These are phyloP conservation scores for Heimioporus retisporus DNA, from an alignment of 1,284 basidiomycete species.

Conservation along the genomic window DNA sequence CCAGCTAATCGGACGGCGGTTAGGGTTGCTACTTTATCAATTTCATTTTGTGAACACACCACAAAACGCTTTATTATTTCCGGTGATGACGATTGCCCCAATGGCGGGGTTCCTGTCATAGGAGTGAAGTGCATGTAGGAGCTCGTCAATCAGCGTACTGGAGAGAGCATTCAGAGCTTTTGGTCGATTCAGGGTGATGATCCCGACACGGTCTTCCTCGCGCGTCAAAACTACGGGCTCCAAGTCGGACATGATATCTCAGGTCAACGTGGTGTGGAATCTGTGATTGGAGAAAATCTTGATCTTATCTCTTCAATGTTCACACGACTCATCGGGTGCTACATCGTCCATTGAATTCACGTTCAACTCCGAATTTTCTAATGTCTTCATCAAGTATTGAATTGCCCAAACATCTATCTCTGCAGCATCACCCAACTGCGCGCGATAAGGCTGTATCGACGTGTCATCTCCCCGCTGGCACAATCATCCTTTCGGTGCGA, in stretches of 20 bases:
- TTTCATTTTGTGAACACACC: constrained; percentile 24
- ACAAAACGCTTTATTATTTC: constrained; percentile 69
- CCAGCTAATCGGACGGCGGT: constrained; percentile 39
- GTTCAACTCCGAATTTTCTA: not conserved
- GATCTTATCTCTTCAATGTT: too few relatives aligned
- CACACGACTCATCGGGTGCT: too few relatives aligned
- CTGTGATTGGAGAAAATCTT: too few relatives aligned
- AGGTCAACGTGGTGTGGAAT: too few relatives aligned
- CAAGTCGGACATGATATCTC: too few relatives aligned
- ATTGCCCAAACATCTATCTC: constrained; percentile 33
- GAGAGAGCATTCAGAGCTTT: constrained; percentile 75
- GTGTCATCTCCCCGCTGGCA: constrained; percentile 51
- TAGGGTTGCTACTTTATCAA: not conserved
- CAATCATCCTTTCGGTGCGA: constrained; percentile 54
- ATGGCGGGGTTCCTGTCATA: constrained; percentile 58
- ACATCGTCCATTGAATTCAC: too few relatives aligned
- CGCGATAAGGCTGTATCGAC: constrained; percentile 61
- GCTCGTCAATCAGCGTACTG: constrained; percentile 54
- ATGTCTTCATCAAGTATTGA: constrained; percentile 12
- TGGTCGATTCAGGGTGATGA: constrained; percentile 64
- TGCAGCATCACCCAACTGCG: constrained; percentile 58
- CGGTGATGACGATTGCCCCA: constrained; percentile 70
- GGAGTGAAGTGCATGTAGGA: constrained; percentile 56
- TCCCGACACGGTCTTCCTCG: constrained; percentile 32
- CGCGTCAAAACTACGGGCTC: constrained; percentile 30